Percentiles rank a stretch among this genome's conserved stretches.
Conservation (phyloP, 2,329 filamentous ascomycete species). For the Chrysosporium keratinophilum region DNA sequence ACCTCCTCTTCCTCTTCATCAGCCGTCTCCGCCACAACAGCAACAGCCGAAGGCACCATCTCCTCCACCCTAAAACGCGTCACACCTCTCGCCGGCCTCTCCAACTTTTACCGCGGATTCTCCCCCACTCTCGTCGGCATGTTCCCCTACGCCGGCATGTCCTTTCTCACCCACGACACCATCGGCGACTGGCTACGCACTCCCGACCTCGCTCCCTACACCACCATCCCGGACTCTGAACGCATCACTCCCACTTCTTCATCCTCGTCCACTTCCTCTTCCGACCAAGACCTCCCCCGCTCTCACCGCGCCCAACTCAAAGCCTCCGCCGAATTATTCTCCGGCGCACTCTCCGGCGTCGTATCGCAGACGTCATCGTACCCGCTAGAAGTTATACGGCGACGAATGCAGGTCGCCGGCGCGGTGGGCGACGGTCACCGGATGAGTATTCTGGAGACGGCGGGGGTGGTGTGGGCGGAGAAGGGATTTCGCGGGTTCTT, state of each 20-base stretch:
- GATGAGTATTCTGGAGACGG: slow-evolving; percentile 68
- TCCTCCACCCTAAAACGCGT: slow-evolving; percentile 39
- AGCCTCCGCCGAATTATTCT: slow-evolving; percentile 74
- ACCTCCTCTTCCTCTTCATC: slow-evolving; percentile 26
- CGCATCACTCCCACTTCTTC: neutral
- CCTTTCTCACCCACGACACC: slow-evolving; percentile 90
- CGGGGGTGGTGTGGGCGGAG: slow-evolving; percentile 62
- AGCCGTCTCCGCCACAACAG: slow-evolving; percentile 17
- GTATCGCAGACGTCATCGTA: slow-evolving; percentile 89
- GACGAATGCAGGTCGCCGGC: slow-evolving; percentile 92
- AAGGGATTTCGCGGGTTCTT: slow-evolving; percentile 74
- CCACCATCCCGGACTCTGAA: slow-evolving; percentile 57
- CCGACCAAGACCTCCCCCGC: slow-evolving; percentile 35
- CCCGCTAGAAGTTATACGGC: slow-evolving; percentile 80
- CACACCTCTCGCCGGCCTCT: slow-evolving; percentile 56
- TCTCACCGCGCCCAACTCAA: slow-evolving; percentile 58
- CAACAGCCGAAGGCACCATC: slow-evolving; percentile 30
- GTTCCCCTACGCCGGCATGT: slow-evolving; percentile 91
- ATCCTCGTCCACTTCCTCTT: slow-evolving; percentile 16
- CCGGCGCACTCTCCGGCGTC: slow-evolving; percentile 76
- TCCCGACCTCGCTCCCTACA: slow-evolving; percentile 57
- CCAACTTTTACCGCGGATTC: slow-evolving; percentile 95
- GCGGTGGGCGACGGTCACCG: slow-evolving; percentile 83
- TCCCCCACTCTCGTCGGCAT: slow-evolving; percentile 83
- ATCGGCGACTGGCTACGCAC: slow-evolving; percentile 72